Conservation (phyloP, 1,139 yeast species). For the Geotrichum phurueaensis region DNA sequence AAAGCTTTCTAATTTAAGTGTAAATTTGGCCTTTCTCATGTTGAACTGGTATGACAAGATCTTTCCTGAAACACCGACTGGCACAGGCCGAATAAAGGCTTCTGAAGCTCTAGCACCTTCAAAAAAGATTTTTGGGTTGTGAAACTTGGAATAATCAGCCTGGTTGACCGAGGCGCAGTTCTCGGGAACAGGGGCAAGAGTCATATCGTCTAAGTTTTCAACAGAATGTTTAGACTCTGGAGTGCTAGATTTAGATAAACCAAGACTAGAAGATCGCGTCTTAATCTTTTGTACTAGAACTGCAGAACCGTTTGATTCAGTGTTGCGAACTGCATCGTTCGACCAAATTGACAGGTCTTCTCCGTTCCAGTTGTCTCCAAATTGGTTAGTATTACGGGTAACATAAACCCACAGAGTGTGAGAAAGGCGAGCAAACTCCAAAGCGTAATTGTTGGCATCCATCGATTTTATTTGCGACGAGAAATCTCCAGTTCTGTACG, state of each 20-base stretch:
- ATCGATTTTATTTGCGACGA: conserved; percentile 70
- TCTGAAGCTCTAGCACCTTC: conserved; percentile 35
- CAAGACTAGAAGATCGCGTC: background rate
- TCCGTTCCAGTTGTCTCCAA: conserved; percentile 91
- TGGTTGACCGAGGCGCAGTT: background rate
- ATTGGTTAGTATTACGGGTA: conserved; percentile 59
- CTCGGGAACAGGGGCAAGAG: background rate
- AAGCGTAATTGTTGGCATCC: conserved; percentile 74
- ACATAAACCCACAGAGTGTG: conserved; percentile 87
- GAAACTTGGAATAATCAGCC: conserved; percentile 14
- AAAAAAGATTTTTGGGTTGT: conserved; percentile 12
- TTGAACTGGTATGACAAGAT: conserved; percentile 30
- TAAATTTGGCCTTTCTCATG: conserved; percentile 28
- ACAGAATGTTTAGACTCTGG: background rate
- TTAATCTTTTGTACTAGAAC: background rate
- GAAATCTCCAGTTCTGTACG: conserved; percentile 61
- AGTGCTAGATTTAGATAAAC: background rate
- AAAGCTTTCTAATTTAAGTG: conserved; percentile 24
- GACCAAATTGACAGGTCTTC: conserved; percentile 91
- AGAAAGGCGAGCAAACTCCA: conserved; percentile 65
- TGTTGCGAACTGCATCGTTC: conserved; percentile 37
- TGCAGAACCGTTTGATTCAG: background rate
- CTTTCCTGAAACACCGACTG: conserved; percentile 31
- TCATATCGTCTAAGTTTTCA: background rate
- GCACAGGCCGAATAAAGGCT: conserved; percentile 37